These are phyloP conservation scores for Cercophora newfieldiana DNA, from an alignment of 495 filamentous ascomycete genomes.

Conservation along the genomic window DNA sequence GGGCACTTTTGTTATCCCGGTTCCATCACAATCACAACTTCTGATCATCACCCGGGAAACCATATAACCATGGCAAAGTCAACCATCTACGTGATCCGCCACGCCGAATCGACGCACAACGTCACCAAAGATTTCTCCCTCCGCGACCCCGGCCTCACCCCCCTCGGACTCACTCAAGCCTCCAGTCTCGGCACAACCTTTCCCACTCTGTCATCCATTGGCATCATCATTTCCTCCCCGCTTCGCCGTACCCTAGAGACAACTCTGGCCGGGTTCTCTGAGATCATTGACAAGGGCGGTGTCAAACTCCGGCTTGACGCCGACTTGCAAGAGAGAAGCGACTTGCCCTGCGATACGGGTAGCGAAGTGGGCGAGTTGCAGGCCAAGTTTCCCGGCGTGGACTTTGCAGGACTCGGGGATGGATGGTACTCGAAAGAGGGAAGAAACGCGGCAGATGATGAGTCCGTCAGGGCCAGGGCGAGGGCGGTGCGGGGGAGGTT, in stretches of 20 bases:
- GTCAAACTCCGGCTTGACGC: constrained; percentile 28
- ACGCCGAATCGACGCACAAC: constrained; percentile 36
- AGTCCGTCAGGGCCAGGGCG: constrained; percentile 18
- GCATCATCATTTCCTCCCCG: constrained; percentile 28
- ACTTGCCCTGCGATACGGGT: constrained; percentile 41
- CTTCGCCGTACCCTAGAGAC: constrained; percentile 30
- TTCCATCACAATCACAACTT: too few relatives aligned
- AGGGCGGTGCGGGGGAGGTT: constrained; percentile 19
- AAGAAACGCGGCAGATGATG: constrained; percentile 22
- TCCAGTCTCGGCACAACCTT: constrained; percentile 17
- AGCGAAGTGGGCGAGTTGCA: constrained; percentile 26
- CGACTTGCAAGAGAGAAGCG: constrained; percentile 40
- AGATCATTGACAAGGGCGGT: neutral
- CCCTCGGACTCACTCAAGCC: constrained; percentile 23
- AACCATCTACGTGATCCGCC: constrained; percentile 31
- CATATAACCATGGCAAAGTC: neutral
- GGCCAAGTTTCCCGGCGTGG: constrained; percentile 12
- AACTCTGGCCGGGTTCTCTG: constrained; percentile 21
- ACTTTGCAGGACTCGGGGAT: constrained; percentile 3
- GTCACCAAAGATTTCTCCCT: constrained; percentile 33
- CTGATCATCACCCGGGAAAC: neutral
- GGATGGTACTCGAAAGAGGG: constrained; percentile 29
- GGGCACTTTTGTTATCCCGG: too few relatives aligned
- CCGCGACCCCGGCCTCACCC: constrained; percentile 30
- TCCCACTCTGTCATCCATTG: constrained; percentile 15